These are phyloP conservation scores for Entomortierella chlamydospora DNA, from an alignment of 192 early-diverging fungal genomes.

Conservation along the genomic window DNA sequence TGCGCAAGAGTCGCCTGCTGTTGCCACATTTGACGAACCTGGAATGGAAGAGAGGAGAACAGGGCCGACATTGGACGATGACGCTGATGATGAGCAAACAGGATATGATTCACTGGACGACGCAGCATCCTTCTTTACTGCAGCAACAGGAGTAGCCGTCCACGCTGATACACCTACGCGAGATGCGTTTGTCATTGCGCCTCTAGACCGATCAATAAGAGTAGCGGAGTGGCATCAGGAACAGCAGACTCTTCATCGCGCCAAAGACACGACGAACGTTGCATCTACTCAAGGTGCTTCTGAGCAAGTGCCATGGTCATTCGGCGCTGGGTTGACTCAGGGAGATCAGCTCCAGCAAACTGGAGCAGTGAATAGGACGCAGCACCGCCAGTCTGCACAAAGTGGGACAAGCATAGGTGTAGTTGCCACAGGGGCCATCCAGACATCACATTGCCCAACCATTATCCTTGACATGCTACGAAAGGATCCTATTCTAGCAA, in stretches of 20 bases:
- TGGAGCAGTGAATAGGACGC: not conserved
- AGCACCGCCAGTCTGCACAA: slow-evolving; percentile 41
- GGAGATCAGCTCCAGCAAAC: slow-evolving; percentile 7
- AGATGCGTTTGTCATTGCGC: slow-evolving; percentile 31
- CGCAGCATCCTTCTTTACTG: slow-evolving; percentile 51
- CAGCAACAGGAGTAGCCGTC: slow-evolving; percentile 27
- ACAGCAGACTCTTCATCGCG: slow-evolving; percentile 42
- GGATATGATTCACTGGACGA: slow-evolving; percentile 53
- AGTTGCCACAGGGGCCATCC: slow-evolving; percentile 5
- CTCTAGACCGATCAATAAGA: slow-evolving; percentile 39
- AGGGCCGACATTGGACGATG: slow-evolving; percentile 23
- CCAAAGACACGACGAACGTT: slow-evolving; percentile 8
- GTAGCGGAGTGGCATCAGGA: slow-evolving; percentile 54
- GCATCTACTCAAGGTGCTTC: slow-evolving; percentile 3
- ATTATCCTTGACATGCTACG: slow-evolving; percentile 35
- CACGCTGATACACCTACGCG: slow-evolving; percentile 40
- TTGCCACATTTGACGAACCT: not conserved
- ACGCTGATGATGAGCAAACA: slow-evolving; percentile 51
- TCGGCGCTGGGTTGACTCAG: slow-evolving; percentile 22
- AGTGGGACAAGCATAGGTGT: slow-evolving; percentile 31
- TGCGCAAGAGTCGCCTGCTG: not conserved
- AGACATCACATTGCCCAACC: slow-evolving; percentile 13
- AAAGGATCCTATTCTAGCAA: slow-evolving; percentile 26
- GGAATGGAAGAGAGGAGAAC: slow-evolving; percentile 1
- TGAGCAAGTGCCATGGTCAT: slow-evolving; percentile 36